These are phyloP conservation scores for Cinnamomum micranthum DNA, from an alignment of 164 flowering plant genomes.

Conservation along the genomic window DNA sequence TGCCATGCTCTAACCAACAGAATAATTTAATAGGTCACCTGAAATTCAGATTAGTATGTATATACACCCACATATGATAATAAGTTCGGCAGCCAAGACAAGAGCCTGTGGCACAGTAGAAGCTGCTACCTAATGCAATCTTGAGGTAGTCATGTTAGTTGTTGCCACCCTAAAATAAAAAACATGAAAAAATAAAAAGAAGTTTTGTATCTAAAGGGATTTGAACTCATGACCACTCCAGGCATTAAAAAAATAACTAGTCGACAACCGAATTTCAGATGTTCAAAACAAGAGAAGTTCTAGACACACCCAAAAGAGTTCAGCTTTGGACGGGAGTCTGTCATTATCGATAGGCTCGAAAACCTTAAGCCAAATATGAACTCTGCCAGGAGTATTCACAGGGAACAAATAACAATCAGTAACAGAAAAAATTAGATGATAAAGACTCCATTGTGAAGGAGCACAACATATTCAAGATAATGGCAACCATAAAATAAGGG, in stretches of 20 bases:
- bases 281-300: conserved; percentile 2
- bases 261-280: background rate
- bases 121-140: too few species aligned
- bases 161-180: too few species aligned
- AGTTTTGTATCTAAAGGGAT: background rate
- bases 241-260: too few species aligned
- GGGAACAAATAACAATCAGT: conserved; percentile 2
- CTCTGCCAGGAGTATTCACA: conserved; percentile 47
- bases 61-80: too few species aligned
- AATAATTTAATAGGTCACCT: too few species aligned
- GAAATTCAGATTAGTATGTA: too few species aligned
- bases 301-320: conserved; percentile 49
- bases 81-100: too few species aligned
- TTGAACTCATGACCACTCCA: background rate
- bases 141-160: too few species aligned
- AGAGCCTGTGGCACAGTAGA: too few species aligned
- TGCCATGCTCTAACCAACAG: too few species aligned
- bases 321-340: conserved; percentile 33
- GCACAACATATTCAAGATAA: background rate
- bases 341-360: conserved; percentile 58
- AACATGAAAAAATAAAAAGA: too few species aligned
- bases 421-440: background rate
- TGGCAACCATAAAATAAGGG: background rate
- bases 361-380: conserved; percentile 57
- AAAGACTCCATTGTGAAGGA: background rate